Conservation (phyloP, 345 rosid genomes). For the Gossypium ekmanianum region DNA sequence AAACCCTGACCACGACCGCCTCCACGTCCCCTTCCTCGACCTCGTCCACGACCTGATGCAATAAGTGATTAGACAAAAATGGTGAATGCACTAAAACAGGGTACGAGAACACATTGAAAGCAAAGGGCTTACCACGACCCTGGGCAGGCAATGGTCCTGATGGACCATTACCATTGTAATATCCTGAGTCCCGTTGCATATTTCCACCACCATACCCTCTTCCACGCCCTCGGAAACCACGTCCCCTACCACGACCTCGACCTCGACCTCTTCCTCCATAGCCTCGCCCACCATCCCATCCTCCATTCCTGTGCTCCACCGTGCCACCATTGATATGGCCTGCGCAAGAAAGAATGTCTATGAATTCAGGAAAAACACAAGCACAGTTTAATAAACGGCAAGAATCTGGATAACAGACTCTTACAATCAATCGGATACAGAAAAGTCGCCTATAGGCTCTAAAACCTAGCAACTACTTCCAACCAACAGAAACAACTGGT, state of each 20-base stretch:
- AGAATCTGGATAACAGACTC: too few species aligned
- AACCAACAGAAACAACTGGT: too few species aligned
- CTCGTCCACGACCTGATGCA: conserved; percentile 27
- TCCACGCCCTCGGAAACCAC: conserved; percentile 41
- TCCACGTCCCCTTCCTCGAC: conserved; percentile 18
- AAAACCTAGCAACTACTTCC: too few species aligned
- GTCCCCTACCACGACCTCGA: conserved; percentile 47
- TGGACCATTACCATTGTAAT: conserved; percentile 19
- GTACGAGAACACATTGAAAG: not conserved
- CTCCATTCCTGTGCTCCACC: conserved; percentile 41
- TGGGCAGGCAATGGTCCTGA: conserved; percentile 18
- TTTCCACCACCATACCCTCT: conserved; percentile 30
- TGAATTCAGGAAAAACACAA: too few species aligned
- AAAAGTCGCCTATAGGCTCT: too few species aligned
- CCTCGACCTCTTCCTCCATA: conserved; percentile 47
- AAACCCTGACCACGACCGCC: conserved; percentile 16
- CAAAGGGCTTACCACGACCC: conserved; percentile 18
- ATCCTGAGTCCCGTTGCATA: conserved; percentile 17
- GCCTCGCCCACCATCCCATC: conserved; percentile 40
- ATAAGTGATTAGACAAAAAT: not conserved
- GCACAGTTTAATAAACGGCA: too few species aligned
- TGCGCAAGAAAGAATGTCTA: conserved; percentile 10
- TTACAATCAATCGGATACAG: too few species aligned
- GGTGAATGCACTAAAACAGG: not conserved
- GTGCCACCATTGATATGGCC: conserved; percentile 34